Evolutionary conservation across 768 basidiomycete genomes (phyloP).

Genomic region (Phlegmacium glaucopus): DNA sequence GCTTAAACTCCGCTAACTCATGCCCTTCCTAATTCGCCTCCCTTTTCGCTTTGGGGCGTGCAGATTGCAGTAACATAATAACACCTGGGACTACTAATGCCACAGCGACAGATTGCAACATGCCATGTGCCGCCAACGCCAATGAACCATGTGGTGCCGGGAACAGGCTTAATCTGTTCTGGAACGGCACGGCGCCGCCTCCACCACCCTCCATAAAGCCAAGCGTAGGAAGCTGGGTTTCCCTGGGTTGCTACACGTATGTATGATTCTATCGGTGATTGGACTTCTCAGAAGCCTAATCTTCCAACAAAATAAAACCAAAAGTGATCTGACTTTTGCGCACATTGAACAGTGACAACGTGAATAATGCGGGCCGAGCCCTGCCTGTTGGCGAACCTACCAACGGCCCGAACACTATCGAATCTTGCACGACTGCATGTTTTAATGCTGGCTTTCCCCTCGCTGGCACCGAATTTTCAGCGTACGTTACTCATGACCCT

Average conservation of each 20-base stretch:
- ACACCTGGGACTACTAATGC: constrained; percentile 42
- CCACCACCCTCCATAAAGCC: constrained; percentile 49
- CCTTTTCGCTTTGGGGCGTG: not conserved
- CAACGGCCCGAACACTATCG: constrained; percentile 45
- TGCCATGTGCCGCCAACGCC: constrained; percentile 57
- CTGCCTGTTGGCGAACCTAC: constrained; percentile 31
- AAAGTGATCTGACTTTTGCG: constrained; percentile 1
- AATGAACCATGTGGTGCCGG: constrained; percentile 60
- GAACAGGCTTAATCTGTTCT: constrained; percentile 58
- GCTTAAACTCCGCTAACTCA: constrained; percentile 6
- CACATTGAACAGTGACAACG: constrained; percentile 34
- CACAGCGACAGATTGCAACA: constrained; percentile 52
- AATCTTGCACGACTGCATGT: constrained; percentile 59
- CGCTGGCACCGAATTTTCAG: constrained; percentile 38
- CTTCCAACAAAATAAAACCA: not conserved
- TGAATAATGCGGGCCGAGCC: constrained; percentile 37
- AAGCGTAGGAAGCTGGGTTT: constrained; percentile 60
- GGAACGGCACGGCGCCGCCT: constrained; percentile 57
- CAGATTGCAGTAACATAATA: constrained; percentile 65
- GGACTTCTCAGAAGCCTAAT: not conserved
- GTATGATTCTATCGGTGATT: constrained; percentile 8
- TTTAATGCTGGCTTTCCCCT: constrained; percentile 45
- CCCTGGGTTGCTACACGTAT: constrained; percentile 75
- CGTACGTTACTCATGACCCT: constrained; percentile 19
- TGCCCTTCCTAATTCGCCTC: constrained; percentile 6